Evolutionary conservation across 2,329 filamentous ascomycete species (phyloP).

Genomic region (Beauveria caledonica): DNA sequence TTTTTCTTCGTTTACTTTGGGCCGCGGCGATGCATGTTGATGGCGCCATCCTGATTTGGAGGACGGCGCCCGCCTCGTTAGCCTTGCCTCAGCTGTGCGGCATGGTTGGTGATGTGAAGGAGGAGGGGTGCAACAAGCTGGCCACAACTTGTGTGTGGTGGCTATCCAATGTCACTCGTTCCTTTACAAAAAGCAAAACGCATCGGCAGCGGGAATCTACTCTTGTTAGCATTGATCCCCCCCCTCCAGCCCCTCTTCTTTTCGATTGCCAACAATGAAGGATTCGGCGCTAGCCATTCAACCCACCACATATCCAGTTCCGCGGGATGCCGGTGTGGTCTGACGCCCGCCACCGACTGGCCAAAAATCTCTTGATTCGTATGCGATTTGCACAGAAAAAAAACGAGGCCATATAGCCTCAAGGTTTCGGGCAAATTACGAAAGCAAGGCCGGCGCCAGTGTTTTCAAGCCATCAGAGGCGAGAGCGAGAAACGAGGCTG

Average conservation of each 20-base stretch:
- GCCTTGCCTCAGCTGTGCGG: conserved; percentile 2
- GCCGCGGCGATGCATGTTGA: background rate
- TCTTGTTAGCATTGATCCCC: background rate
- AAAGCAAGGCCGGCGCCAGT: background rate
- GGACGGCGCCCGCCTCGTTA: background rate
- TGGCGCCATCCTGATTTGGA: background rate
- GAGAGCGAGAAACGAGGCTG: background rate
- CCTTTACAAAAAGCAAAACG: background rate
- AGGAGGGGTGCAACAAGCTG: background rate
- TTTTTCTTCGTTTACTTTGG: background rate
- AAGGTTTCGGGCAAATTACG: background rate
- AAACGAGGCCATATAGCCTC: no score
- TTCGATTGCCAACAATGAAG: background rate
- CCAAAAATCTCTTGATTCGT: no score
- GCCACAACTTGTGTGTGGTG: background rate
- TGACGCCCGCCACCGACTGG: no score
- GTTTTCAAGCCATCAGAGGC: background rate
- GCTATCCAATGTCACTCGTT: background rate
- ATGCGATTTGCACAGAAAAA: background rate
- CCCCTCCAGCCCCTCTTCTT: background rate
- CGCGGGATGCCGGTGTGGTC: no score
- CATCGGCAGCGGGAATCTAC: background rate
- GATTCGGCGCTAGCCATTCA: background rate
- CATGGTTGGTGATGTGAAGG: background rate
- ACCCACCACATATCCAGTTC: no score